Percentiles rank a stretch among this genome's conserved stretches.
These are phyloP conservation scores for Karstenula rhodostoma DNA, from an alignment of 2,329 filamentous ascomycete species.

Conservation along the genomic window DNA sequence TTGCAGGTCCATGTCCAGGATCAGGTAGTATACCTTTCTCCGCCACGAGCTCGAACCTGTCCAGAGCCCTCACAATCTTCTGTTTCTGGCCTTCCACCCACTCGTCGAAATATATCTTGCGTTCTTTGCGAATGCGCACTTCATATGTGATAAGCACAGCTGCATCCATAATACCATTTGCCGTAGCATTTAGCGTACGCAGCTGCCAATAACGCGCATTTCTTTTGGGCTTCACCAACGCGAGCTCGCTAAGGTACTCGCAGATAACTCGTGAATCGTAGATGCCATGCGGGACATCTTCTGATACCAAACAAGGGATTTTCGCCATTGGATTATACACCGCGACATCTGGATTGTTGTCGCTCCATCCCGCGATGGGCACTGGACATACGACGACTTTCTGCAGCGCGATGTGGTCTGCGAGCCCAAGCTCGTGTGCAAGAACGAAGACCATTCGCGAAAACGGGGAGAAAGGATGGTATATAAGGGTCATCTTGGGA, in stretches of 20 bases:
- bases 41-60: constrained; percentile 33
- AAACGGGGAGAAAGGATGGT: constrained; percentile 39
- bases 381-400: constrained; percentile 43
- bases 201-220: constrained; percentile 32
- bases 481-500: constrained; percentile 41
- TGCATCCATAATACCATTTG: constrained; percentile 43
- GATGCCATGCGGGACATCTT: constrained; percentile 35
- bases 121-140: constrained; percentile 33
- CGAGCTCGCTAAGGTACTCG: constrained; percentile 34
- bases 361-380: constrained; percentile 38
- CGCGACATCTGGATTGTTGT: constrained; percentile 39
- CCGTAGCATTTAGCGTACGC: constrained; percentile 34
- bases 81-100: constrained; percentile 41
- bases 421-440: constrained; percentile 37
- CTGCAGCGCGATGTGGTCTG: constrained; percentile 33
- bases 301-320: constrained; percentile 38
- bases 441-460: constrained; percentile 41
- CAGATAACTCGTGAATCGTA: constrained; percentile 42
- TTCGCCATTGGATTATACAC: constrained; percentile 41
- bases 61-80: constrained; percentile 37
- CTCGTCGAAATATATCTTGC: constrained; percentile 31
- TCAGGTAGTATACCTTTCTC: constrained; percentile 23
- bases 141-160: constrained; percentile 38
- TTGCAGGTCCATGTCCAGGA: constrained; percentile 18
- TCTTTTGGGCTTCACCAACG: constrained; percentile 18